Percentiles rank a stretch among this genome's conserved stretches.
Conservation (phyloP, 352 stramenopile species). For the Phytophthora lateralis region DNA sequence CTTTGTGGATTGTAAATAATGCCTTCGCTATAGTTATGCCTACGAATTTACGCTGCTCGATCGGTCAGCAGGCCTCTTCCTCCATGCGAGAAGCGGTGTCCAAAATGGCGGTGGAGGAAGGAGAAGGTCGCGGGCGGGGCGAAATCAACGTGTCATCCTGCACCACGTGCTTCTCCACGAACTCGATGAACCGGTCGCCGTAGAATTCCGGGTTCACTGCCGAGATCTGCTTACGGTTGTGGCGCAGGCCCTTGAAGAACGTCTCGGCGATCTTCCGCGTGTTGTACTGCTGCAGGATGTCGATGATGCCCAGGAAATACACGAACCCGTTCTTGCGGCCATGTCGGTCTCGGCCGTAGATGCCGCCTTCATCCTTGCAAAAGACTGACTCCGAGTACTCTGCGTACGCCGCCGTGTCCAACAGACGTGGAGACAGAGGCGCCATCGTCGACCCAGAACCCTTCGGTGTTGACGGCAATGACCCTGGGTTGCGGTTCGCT, state of each 20-base stretch:
- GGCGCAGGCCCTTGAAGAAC: conserved; percentile 85
- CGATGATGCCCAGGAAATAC: conserved; percentile 93
- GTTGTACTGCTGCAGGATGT: conserved; percentile 96
- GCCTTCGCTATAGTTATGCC: background rate
- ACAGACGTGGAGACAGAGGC: conserved; percentile 54
- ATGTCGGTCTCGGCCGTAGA: conserved; percentile 63
- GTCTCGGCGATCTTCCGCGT: conserved; percentile 91
- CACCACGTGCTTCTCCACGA: conserved; percentile 84
- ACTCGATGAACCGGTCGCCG: conserved; percentile 90
- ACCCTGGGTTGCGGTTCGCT: conserved; percentile 23
- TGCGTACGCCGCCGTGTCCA: conserved; percentile 50
- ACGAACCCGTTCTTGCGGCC: conserved; percentile 81
- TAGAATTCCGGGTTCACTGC: conserved; percentile 88
- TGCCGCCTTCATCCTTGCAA: conserved; percentile 74
- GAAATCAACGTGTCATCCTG: conserved; percentile 58
- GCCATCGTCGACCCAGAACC: conserved; percentile 9
- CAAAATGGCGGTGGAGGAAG: conserved; percentile 9
- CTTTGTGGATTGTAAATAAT: conserved; percentile 19
- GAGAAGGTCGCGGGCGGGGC: conserved; percentile 10
- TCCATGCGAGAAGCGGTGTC: conserved; percentile 13
- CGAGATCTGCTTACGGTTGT: conserved; percentile 90
- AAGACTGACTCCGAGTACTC: conserved; percentile 72
- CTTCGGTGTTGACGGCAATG: conserved; percentile 29
- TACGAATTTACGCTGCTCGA: background rate
- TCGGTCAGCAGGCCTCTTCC: conserved; percentile 22